These are phyloP conservation scores for Citrus inodora DNA, from an alignment of 345 rosid genomes.

Conservation along the genomic window DNA sequence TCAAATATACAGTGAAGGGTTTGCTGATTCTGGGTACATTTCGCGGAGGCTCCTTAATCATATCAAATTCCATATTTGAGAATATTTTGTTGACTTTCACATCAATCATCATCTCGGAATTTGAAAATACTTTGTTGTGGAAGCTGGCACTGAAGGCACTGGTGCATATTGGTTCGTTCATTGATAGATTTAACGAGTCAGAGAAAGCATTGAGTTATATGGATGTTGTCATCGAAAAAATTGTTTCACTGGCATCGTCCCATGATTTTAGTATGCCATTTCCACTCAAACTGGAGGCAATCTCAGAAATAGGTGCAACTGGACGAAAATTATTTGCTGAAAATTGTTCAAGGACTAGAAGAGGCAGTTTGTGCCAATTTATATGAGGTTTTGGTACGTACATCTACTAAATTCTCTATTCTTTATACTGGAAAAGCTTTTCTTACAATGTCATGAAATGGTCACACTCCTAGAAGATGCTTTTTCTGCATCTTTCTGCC, in stretches of 20 bases:
- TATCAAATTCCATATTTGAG: slow-evolving; percentile 57
- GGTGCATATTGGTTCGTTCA: slow-evolving; percentile 61
- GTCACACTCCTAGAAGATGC: slow-evolving; percentile 7
- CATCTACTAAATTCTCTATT: slow-evolving; percentile 11
- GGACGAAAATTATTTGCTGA: slow-evolving; percentile 51
- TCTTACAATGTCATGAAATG: slow-evolving; percentile 13
- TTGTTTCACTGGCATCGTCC: slow-evolving; percentile 45
- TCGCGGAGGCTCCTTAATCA: slow-evolving; percentile 42
- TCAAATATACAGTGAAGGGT: slow-evolving; percentile 71
- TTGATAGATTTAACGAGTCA: slow-evolving; percentile 43
- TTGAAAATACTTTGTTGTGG: slow-evolving; percentile 47
- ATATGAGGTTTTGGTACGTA: slow-evolving; percentile 62
- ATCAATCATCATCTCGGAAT: slow-evolving; percentile 47
- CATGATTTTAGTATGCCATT: slow-evolving; percentile 47
- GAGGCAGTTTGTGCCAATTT: slow-evolving; percentile 54
- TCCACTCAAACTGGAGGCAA: slow-evolving; percentile 56
- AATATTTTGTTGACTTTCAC: slow-evolving; percentile 52
- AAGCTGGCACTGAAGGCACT: slow-evolving; percentile 68
- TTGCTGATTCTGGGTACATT: slow-evolving; percentile 68
- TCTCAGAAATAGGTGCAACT: slow-evolving; percentile 57
- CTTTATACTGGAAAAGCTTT: not conserved
- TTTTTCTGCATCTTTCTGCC: not conserved
- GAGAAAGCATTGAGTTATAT: slow-evolving; percentile 58
- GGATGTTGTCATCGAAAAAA: slow-evolving; percentile 52
- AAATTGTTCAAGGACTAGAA: slow-evolving; percentile 58